Percentiles rank a stretch among this genome's conserved stretches.
phyloP scores from a whole-genome alignment of 768 basidiomycete genomes.

The Trametes cinnabarina region DNA sequence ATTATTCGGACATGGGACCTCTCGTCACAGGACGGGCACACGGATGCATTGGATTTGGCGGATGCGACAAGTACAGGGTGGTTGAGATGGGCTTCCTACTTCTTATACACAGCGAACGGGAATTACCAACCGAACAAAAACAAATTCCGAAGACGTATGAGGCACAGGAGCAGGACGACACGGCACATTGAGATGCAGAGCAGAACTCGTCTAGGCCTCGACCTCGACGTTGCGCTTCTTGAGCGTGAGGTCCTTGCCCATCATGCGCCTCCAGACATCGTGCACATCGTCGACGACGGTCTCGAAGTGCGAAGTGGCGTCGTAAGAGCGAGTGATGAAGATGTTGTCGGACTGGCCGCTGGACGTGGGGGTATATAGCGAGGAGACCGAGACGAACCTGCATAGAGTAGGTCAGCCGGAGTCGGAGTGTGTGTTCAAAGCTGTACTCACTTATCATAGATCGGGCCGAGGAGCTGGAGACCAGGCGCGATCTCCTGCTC shows the following conservation, averaged over 20 bases:
- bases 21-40: background rate
- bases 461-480: slow-evolving; percentile 85
- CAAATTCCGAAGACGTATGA: background rate
- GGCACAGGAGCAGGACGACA: slow-evolving; percentile 2
- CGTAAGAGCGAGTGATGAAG: slow-evolving; percentile 96
- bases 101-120: slow-evolving; percentile 19
- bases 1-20: background rate
- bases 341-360: slow-evolving; percentile 83
- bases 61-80: slow-evolving; percentile 21
- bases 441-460: slow-evolving; percentile 82
- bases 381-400: slow-evolving; percentile 88
- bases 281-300: slow-evolving; percentile 97
- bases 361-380: slow-evolving; percentile 86
- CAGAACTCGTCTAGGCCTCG: slow-evolving; percentile 38
- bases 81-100: slow-evolving; percentile 17
- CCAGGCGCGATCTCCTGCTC: slow-evolving; percentile 93
- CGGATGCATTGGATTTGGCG: slow-evolving; percentile 6
- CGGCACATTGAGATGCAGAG: background rate
- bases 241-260: slow-evolving; percentile 73
- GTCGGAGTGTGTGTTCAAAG: background rate
- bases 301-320: slow-evolving; percentile 98
- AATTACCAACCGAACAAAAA: slow-evolving; percentile 3
- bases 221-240: slow-evolving; percentile 83
- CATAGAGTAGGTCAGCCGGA: background rate
- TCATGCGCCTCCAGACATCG: slow-evolving; percentile 91